Base-by-base conservation (phyloP, 2,329 filamentous ascomycete genomes). In the Dactylellina sp. region DNA sequence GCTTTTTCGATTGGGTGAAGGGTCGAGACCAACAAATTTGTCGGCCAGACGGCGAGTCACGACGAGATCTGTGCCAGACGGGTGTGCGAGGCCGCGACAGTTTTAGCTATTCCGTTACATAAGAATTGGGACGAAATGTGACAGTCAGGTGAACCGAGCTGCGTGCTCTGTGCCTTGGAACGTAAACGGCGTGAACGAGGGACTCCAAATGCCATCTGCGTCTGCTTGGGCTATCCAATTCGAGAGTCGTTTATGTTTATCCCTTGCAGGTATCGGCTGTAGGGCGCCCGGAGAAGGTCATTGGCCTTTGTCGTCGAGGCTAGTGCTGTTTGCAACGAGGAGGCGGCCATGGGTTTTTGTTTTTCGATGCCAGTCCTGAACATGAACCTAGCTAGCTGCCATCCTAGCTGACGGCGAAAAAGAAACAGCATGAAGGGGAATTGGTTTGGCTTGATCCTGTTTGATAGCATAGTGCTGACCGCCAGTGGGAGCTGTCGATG, bases 241-340 rank as follows among this genome's bases (percentile, higher is more conserved):
- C 59, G 44, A 28, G 47, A 37, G 22, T 68, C 53, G 64, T 70
- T 47, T 56, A 68, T 46, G 53, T 42, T 66, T 46, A 70, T 70
- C 64, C 55, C 64, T 55, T 70, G 64, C 64, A 55, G 47, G 64
- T 25, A 70, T 70, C 64, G 64, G 64, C 64, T 70, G 55, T 60
- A 70, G 57, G 47, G 64, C 64, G 64, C 55, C 63, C 64, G 37
- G 46, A 32, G 40, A 11, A 55, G 56, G 64, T n/a, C 14, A 68
- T 59, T 59, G 62, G 62, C 62, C 62, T 57, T 40, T 25, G 56
- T n/a, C 50, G 40, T 44, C 24, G 18, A 24, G 3, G 32, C 37
- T 57, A 25, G 14, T 56, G 40, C 40, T 39, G 50, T 44, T 37
- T n/a, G n/a, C n/a, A n/a, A n/a, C n/a, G n/a, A n/a, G n/a, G n/a